Percentiles rank a stretch among this genome's conserved stretches.
Evolutionary conservation across 495 filamentous ascomycete genomes (phyloP).

Genomic region (Tuber umbilicatum): DNA sequence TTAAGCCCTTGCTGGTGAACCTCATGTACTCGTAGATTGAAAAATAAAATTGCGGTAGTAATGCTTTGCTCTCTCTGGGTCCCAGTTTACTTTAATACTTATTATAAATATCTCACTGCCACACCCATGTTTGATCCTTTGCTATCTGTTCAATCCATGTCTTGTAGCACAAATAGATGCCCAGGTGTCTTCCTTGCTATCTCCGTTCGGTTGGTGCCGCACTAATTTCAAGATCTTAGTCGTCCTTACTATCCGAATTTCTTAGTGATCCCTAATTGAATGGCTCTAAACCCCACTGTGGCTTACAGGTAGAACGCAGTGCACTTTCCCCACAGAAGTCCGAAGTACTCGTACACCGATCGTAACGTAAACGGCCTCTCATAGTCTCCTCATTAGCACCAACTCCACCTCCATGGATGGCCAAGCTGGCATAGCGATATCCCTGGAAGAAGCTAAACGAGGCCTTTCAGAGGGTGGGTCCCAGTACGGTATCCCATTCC

Average conservation of each 20-base stretch:
- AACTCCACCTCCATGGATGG: slow-evolving; percentile 47
- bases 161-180: background rate
- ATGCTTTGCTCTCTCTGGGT: background rate
- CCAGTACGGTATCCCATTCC: slow-evolving; percentile 52
- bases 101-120: background rate
- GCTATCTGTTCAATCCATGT: background rate
- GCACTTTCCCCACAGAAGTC: background rate
- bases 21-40: background rate
- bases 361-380: background rate
- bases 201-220: background rate
- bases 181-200: background rate
- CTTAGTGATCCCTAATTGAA: background rate
- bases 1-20: background rate
- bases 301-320: background rate
- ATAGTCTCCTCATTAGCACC: background rate
- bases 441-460: slow-evolving; percentile 69
- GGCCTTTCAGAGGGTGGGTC: slow-evolving; percentile 69
- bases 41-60: background rate
- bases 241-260: background rate
- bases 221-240: background rate
- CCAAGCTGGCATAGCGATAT: slow-evolving; percentile 52
- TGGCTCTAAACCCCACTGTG: background rate
- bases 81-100: background rate
- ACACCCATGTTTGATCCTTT: background rate
- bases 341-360: background rate